These are phyloP conservation scores for Alternaria gansuensis DNA, from an alignment of 2,329 filamentous ascomycete species.

Conservation along the genomic window DNA sequence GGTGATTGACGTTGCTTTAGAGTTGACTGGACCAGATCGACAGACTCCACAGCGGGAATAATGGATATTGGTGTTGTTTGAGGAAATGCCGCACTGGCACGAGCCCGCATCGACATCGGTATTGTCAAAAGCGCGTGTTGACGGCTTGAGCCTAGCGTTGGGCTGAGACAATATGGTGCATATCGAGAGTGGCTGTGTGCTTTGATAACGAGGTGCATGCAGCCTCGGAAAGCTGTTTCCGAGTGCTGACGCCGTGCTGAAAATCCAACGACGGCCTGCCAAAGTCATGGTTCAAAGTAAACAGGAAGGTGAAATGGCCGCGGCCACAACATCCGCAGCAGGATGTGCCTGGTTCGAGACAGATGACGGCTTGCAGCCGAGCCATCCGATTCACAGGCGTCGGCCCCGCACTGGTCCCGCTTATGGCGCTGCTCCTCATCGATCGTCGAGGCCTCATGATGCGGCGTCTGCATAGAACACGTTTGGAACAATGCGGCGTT, in stretches of 20 bases:
- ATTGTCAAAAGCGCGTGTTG: slow-evolving; percentile 8
- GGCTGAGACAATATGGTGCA: slow-evolving; percentile 8
- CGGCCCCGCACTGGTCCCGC: slow-evolving; percentile 31
- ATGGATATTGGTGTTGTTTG: slow-evolving; percentile 20
- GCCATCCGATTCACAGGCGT: slow-evolving; percentile 28
- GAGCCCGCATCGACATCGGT: not conserved
- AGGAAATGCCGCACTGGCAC: slow-evolving; percentile 22
- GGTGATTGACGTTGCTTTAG: slow-evolving; percentile 31
- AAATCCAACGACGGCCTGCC: slow-evolving; percentile 4
- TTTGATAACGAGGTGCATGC: slow-evolving; percentile 13
- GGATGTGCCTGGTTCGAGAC: slow-evolving; percentile 13
- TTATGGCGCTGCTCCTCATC: slow-evolving; percentile 28
- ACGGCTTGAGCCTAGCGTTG: slow-evolving; percentile 6
- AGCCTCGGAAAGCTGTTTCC: slow-evolving; percentile 15
- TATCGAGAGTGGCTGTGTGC: slow-evolving; percentile 14
- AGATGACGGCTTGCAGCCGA: slow-evolving; percentile 31
- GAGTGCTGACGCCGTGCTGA: slow-evolving; percentile 15
- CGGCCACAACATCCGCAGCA: slow-evolving; percentile 21
- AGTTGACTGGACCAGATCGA: slow-evolving; percentile 28
- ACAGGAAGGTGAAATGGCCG: slow-evolving; percentile 32
- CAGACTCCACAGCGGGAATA: slow-evolving; percentile 24
- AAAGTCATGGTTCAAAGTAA: slow-evolving; percentile 28
- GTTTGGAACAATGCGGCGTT: slow-evolving; percentile 26
- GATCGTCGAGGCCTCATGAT: slow-evolving; percentile 43
- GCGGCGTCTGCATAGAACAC: slow-evolving; percentile 28